Evolutionary conservation across 352 stramenopile genomes (phyloP).

Genomic region (Globisporangium solare): DNA sequence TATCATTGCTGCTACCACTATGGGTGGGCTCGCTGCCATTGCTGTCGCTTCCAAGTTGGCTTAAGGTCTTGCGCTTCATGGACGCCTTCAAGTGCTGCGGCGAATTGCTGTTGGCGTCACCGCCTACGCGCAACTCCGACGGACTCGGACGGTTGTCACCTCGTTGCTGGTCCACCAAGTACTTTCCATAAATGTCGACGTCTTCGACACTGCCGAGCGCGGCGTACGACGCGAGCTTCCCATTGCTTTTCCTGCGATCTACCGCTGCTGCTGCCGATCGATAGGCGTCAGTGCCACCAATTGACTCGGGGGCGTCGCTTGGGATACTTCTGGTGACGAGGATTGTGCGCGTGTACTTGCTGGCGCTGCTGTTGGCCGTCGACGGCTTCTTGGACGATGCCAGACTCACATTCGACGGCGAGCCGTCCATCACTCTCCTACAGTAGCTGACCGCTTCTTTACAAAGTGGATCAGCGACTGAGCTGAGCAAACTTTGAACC

Average conservation of each 20-base stretch:
- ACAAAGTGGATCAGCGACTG: too few relatives aligned
- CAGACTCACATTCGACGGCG: constrained; percentile 34
- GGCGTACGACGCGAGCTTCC: constrained; percentile 54
- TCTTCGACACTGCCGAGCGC: constrained; percentile 54
- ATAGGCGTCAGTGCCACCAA: constrained; percentile 1
- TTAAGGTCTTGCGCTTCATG: constrained; percentile 37
- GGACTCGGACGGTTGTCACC: constrained; percentile 12
- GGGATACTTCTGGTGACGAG: constrained; percentile 40
- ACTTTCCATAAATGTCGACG: constrained; percentile 56
- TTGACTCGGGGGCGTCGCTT: constrained; percentile 14
- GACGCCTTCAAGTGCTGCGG: constrained; percentile 27
- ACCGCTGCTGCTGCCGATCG: not conserved
- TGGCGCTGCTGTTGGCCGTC: constrained; percentile 29
- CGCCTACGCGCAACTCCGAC: constrained; percentile 21
- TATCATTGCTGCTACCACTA: not conserved
- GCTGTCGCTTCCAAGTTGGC: constrained; percentile 1
- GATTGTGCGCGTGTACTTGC: constrained; percentile 40
- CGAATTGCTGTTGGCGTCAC: constrained; percentile 2
- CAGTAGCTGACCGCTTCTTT: not conserved
- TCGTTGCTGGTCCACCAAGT: constrained; percentile 37
- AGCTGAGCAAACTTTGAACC: not conserved
- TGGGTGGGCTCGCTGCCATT: constrained; percentile 4
- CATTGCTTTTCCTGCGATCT: constrained; percentile 22
- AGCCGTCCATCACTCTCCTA: constrained; percentile 29
- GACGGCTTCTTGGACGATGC: constrained; percentile 29